Conservation (phyloP, 305 asterid genomes). For the Fraxinus paxiana region DNA sequence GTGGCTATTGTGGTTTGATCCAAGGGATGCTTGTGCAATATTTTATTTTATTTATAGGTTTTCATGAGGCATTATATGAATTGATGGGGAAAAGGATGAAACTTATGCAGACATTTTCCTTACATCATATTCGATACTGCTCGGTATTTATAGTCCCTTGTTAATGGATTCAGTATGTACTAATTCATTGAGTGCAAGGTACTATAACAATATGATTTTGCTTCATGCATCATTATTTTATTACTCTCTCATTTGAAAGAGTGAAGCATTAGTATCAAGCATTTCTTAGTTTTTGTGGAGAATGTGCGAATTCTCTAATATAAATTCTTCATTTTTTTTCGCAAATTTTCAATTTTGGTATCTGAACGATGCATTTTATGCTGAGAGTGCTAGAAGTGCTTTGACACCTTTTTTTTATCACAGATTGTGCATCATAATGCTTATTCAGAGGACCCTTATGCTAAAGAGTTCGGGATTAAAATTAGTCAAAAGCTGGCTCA, state of each 20-base stretch:
- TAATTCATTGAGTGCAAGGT: background rate
- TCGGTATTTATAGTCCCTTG: background rate
- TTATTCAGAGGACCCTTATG: conserved; percentile 70
- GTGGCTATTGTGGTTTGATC: background rate
- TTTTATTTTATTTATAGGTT: background rate
- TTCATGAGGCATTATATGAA: background rate
- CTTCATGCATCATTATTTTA: background rate
- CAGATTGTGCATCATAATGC: conserved; percentile 83
- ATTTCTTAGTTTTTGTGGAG: background rate
- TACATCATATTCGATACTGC: background rate
- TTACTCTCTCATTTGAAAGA: background rate
- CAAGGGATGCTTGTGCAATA: background rate
- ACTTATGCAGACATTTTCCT: background rate
- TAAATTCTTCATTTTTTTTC: background rate
- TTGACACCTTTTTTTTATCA: background rate
- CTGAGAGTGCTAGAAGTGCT: conserved; percentile 1
- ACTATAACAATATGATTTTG: background rate
- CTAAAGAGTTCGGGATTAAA: conserved; percentile 83
- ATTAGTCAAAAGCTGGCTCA: conserved; percentile 77
- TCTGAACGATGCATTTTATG: background rate
- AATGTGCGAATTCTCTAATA: background rate
- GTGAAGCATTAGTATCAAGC: background rate
- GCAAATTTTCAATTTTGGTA: background rate
- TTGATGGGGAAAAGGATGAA: background rate
- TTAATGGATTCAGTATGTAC: background rate